Evolutionary conservation across 2,329 filamentous ascomycete species (phyloP).

Genomic region (Diaporthe sp.): DNA sequence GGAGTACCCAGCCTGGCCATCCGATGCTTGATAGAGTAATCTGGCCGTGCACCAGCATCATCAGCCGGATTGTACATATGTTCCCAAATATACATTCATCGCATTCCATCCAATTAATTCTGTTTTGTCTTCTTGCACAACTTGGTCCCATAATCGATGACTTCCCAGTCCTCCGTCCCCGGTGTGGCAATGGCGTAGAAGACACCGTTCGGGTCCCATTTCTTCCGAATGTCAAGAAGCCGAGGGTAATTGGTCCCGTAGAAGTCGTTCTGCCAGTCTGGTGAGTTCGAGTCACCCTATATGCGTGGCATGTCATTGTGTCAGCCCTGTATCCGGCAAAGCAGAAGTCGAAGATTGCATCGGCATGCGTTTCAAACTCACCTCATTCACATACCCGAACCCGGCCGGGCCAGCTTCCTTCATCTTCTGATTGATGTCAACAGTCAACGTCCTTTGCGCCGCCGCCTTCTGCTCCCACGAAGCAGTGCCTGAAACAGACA

Average conservation of each 20-base stretch:
- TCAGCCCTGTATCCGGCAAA: background rate
- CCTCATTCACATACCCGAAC: conserved; percentile 58
- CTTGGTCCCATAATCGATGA: conserved; percentile 43
- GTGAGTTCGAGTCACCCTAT: conserved; percentile 47
- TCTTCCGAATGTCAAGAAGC: conserved; percentile 41
- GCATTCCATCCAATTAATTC: too few relatives aligned
- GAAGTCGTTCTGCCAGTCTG: conserved; percentile 15
- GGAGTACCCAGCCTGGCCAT: conserved; percentile 27
- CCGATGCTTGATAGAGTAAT: background rate
- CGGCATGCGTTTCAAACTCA: conserved; percentile 1
- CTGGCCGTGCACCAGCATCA: too few relatives aligned
- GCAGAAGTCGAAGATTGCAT: background rate
- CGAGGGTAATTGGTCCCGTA: conserved; percentile 18
- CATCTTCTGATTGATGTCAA: conserved; percentile 49
- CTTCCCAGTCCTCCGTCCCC: conserved; percentile 44
- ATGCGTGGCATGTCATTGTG: background rate
- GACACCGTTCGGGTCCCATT: conserved; percentile 40
- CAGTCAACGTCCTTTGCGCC: conserved; percentile 51
- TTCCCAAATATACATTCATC: background rate
- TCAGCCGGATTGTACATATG: background rate
- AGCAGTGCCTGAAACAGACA: conserved; percentile 49
- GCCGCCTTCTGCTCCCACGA: conserved; percentile 54
- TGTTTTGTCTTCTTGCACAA: conserved; percentile 36
- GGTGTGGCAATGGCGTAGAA: conserved; percentile 41
- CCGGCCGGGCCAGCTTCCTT: conserved; percentile 49